Base-by-base conservation (phyloP, 169 alveolate species). In the Plasmodium adleri region DNA sequence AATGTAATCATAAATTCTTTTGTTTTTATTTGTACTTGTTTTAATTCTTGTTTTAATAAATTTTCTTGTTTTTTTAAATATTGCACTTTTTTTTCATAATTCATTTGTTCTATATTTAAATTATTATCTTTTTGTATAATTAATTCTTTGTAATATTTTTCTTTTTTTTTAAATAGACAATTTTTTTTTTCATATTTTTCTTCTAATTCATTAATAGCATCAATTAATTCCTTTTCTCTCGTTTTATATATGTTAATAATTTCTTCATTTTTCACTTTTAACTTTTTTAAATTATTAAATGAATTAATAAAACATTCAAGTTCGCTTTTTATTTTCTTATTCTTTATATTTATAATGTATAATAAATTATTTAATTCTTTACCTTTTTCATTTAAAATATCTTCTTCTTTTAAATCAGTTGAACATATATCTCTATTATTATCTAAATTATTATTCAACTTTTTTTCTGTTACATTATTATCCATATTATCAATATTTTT, bases 201-300 rank as follows among this genome's bases (percentile, higher is more conserved):
- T 60, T 86, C 78, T 54, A 70, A 43, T 62, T 59, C 60, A n/a
- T 72, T 86, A 5, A 86, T n/a, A 7, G 56, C 45, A 3, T 59
- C 22, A 54, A 86, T 50, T 8, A 45, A 59, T 32, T 43, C 26
- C 13, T 43, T 58, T 86, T 86, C 92, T 39, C 92, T 71, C 8
- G 22, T 59, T 72, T 72, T 86, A 74, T 86, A 72, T 26, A 72
- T 8, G 24, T 50, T 62, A 49, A 86, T 86, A 9, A 59, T 86
- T 86, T 86, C 78, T 32, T 86, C 87, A 8, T 71, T 86, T 60
- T 72, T 86, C 86, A 15, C 49, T 49, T 86, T 86, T 60, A 45
- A 13, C 24, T 12, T 71, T 59, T 64, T 86, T 47, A 86, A 71
- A 32, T 13, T 28, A 24, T 70, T 72, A 50, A 47, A 70, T 10